phyloP scores from a whole-genome alignment of 208 protist species.

The Trypanosoma rangeli region DNA sequence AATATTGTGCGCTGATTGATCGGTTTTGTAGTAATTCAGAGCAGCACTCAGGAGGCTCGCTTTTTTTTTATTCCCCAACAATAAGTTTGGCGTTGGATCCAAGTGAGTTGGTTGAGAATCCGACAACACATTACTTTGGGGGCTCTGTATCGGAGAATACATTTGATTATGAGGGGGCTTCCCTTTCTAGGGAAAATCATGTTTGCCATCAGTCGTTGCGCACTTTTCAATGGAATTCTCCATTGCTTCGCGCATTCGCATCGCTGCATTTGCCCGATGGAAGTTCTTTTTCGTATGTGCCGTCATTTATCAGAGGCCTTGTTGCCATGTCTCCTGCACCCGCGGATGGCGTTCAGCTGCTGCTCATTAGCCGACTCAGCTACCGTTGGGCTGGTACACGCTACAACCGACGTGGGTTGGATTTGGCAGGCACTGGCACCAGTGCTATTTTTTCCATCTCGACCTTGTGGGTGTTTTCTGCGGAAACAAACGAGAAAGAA shows the following conservation, averaged over 20 bases:
- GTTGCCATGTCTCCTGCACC: slow-evolving; percentile 21
- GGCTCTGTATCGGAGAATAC: neutral
- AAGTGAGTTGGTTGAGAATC: slow-evolving; percentile 32
- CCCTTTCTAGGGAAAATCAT: no score
- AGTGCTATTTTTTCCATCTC: slow-evolving; percentile 75
- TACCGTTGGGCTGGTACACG: slow-evolving; percentile 79
- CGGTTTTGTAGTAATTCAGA: slow-evolving; percentile 48
- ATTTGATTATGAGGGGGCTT: neutral
- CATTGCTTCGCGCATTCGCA: slow-evolving; percentile 30
- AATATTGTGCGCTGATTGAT: slow-evolving; percentile 56
- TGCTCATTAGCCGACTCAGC: slow-evolving; percentile 64
- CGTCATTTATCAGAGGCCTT: slow-evolving; percentile 65
- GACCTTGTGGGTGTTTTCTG: slow-evolving; percentile 61
- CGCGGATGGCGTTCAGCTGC: slow-evolving; percentile 27
- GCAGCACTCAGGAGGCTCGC: slow-evolving; percentile 30
- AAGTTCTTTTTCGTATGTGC: slow-evolving; percentile 33
- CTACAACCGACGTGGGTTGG: slow-evolving; percentile 84
- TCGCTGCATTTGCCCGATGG: neutral
- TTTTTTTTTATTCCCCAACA: slow-evolving; percentile 71
- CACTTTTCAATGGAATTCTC: slow-evolving; percentile 43
- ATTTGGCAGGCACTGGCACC: slow-evolving; percentile 60
- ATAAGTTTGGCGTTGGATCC: slow-evolving; percentile 61
- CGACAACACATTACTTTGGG: neutral
- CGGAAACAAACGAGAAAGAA: slow-evolving; percentile 8
- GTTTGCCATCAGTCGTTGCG: neutral